Conservation (phyloP, 2,329 filamentous ascomycete genomes). For the Rutstroemia sp. region DNA sequence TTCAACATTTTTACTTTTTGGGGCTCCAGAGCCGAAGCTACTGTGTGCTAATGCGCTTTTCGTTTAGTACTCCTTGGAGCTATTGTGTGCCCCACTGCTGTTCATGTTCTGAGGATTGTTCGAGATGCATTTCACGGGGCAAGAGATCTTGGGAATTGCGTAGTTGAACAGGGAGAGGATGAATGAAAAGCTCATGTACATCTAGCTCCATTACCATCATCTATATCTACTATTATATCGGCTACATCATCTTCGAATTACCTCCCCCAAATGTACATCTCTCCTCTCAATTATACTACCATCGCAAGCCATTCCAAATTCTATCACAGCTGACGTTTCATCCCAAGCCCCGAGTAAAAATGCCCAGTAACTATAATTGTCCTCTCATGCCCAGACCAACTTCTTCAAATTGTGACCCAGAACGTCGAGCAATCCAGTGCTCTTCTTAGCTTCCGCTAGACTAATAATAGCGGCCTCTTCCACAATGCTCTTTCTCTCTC, state of each 20-base stretch:
- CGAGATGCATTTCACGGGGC: neutral
- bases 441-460: constrained; percentile 75
- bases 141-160: neutral
- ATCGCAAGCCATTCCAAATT: too few relatives aligned
- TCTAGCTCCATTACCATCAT: neutral
- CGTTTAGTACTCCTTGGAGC: neutral
- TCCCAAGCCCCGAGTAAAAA: neutral
- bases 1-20: constrained; percentile 1
- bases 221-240: neutral
- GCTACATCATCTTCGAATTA: neutral
- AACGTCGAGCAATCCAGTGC: constrained; percentile 79
- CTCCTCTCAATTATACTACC: neutral
- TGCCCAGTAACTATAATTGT: neutral
- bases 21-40: neutral
- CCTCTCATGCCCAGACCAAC: constrained; percentile 64
- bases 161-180: neutral
- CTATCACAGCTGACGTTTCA: neutral
- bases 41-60: constrained; percentile 2
- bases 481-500: constrained; percentile 39
- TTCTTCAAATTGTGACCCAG: constrained; percentile 88
- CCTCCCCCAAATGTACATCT: neutral
- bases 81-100: neutral
- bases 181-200: neutral
- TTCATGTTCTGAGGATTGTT: neutral
- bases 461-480: constrained; percentile 69